Base-by-base conservation (phyloP, 2,329 filamentous ascomycete species). In the Fusarium haematococcum region DNA sequence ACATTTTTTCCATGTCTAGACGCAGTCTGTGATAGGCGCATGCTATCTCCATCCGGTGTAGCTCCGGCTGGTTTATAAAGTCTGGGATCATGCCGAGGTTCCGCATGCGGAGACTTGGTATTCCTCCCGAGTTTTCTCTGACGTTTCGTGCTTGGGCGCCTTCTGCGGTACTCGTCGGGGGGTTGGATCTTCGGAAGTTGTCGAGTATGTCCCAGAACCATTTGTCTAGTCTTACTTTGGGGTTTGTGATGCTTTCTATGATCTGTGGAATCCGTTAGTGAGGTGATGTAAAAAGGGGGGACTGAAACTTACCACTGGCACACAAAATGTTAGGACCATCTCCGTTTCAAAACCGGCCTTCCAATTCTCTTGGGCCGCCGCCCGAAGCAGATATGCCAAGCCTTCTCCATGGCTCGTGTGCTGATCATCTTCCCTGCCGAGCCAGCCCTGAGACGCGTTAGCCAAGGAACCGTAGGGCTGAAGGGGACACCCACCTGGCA, bases 381-480 rank as follows among this genome's bases (percentile, higher is more conserved):
- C 75, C 58, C 78, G 77, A 6, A 84, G 75, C 1, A 84, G 43
- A 54, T 79, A 75, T 1, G 82, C 78, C 27, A 84, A 74, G 0
- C 80, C 82, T 41, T 81, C 78, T 0, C 79, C 80, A 27, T 84
- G 83, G 13, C 74, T 79, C 10, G 78, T 73, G 2, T 61, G 66
- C 1, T 75, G 65, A 18, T 80, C 74, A 5, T 77, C 75, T 6
- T 78, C 69, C 8, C 74, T 74, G 2, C 77, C 78, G 2, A 82
- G 71, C 82, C 83, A 84, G 2, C 78, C 79, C 82, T 80, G 20
- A 0, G 9, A 10, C 5, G 5, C 18, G 37, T 54, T 69, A 67
- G 35, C 57, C 11, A 13, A 10, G 27, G 2, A 14, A 10, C 9
- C 10, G 6, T 23, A n/a, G 43, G 32, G 23, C 33, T 14, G 3